Percentiles rank a stretch among this genome's conserved stretches.
Evolutionary conservation across 2,329 filamentous ascomycete species (phyloP).

Genomic region (Dactylellina parvicollis): DNA sequence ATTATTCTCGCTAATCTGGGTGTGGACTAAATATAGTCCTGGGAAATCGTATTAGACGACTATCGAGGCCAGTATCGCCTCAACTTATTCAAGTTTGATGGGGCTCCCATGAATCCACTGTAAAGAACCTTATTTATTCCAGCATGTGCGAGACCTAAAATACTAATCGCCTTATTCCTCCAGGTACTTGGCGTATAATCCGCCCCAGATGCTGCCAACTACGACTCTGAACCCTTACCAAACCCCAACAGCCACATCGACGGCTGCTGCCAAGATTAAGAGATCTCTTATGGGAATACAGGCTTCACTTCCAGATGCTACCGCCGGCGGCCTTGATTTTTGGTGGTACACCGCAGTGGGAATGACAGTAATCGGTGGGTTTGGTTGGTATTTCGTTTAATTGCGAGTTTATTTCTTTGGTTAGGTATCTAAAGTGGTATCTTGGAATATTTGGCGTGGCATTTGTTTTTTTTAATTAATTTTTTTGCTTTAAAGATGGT

Average conservation of each 20-base stretch:
- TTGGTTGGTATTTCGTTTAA: conserved; percentile 65
- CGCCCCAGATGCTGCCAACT: conserved; percentile 76
- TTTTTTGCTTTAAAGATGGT: background rate
- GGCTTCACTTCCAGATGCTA: conserved; percentile 59
- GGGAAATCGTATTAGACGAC: conserved; percentile 65
- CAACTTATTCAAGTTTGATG: conserved; percentile 72
- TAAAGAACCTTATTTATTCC: conserved; percentile 61
- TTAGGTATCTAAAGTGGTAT: background rate
- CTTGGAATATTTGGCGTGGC: background rate
- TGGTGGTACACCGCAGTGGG: conserved; percentile 67
- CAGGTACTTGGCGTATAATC: conserved; percentile 67
- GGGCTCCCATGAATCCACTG: conserved; percentile 73
- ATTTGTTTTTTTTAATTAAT: background rate
- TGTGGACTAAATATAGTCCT: conserved; percentile 58
- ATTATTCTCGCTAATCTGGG: background rate
- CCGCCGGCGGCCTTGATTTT: conserved; percentile 61
- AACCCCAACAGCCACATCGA: conserved; percentile 56
- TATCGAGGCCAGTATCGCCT: conserved; percentile 73
- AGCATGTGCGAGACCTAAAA: background rate
- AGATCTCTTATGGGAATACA: conserved; percentile 58
- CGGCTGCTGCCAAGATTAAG: conserved; percentile 61
- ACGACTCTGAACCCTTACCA: conserved; percentile 70
- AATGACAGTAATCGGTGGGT: conserved; percentile 64
- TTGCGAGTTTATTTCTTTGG: background rate
- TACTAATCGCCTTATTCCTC: background rate